phyloP scores from a whole-genome alignment of 2,329 filamentous ascomycete genomes.

The Corinectria fuckeliana region DNA sequence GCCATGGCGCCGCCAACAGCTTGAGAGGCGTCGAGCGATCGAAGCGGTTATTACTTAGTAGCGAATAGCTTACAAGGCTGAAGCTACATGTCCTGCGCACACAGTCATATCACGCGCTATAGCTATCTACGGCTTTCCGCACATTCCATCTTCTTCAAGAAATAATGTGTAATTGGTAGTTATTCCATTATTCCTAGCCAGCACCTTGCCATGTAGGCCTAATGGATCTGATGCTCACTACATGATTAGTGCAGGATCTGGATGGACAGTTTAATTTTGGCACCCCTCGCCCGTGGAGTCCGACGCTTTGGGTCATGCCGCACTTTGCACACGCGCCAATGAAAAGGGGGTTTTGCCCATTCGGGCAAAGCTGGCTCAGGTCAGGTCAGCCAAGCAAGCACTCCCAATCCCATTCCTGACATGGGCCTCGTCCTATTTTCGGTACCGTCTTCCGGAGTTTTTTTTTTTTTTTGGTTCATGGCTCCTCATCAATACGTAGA shows the following conservation, averaged over 20 bases:
- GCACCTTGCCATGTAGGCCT: too few relatives aligned
- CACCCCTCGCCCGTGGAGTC: background rate
- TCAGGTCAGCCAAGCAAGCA: background rate
- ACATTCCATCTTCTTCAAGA: background rate
- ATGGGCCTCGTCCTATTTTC: background rate
- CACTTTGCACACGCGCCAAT: background rate
- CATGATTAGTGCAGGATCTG: background rate
- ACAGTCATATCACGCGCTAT: background rate
- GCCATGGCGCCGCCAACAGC: background rate
- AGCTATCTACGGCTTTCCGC: background rate
- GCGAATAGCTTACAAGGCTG: background rate
- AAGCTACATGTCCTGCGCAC: background rate
- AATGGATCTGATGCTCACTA: background rate
- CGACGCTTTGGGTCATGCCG: background rate
- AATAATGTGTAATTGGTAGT: too few relatives aligned
- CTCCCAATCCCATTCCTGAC: background rate
- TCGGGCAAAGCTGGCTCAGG: background rate
- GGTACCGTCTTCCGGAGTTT: background rate
- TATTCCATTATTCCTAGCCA: too few relatives aligned
- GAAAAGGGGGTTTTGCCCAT: background rate
- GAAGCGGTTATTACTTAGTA: background rate
- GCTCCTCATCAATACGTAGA: too few relatives aligned
- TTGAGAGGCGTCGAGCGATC: background rate
- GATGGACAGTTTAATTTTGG: background rate
- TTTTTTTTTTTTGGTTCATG: too few relatives aligned